Percentiles rank a stretch among this genome's conserved stretches.
These are phyloP conservation scores for Cryphonectria naterciae DNA, from an alignment of 2,329 filamentous ascomycete genomes.

Conservation along the genomic window DNA sequence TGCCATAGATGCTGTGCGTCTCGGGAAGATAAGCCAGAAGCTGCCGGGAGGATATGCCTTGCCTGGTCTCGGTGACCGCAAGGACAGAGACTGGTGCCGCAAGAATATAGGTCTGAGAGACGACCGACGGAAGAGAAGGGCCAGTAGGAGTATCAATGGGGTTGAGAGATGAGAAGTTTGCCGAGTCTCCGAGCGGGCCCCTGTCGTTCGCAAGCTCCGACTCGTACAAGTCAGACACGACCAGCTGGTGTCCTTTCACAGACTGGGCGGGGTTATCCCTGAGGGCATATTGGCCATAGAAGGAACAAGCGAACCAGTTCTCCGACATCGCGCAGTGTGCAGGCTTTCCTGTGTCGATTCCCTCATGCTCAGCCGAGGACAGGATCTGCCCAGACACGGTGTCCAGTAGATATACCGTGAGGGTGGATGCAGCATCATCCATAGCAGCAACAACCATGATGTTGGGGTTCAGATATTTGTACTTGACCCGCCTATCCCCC, in stretches of 20 bases:
- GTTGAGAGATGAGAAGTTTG: conserved; percentile 78
- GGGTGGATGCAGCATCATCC: conserved; percentile 59
- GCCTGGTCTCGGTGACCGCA: conserved; percentile 83
- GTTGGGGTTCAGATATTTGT: conserved; percentile 96
- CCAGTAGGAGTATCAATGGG: conserved; percentile 62
- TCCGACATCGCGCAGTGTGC: conserved; percentile 83
- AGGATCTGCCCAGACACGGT: conserved; percentile 83
- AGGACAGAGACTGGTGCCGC: conserved; percentile 78
- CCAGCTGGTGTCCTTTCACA: conserved; percentile 83
- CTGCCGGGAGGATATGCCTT: conserved; percentile 86
- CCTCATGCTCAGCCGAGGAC: conserved; percentile 69
- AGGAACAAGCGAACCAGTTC: conserved; percentile 93
- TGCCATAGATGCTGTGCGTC: conserved; percentile 74
- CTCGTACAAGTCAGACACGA: conserved; percentile 89
- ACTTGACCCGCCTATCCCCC: conserved; percentile 88
- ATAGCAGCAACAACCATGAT: conserved; percentile 75
- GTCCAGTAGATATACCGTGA: conserved; percentile 81
- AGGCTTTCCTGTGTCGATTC: conserved; percentile 73
- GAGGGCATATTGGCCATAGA: conserved; percentile 66
- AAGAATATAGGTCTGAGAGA: conserved; percentile 81
- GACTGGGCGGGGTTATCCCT: conserved; percentile 56
- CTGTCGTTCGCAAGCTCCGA: conserved; percentile 83
- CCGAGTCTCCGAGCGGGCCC: conserved; percentile 70
- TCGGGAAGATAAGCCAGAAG: conserved; percentile 78
- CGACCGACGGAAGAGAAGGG: conserved; percentile 70